phyloP scores from a whole-genome alignment of 169 alveolate genomes.

The Plasmodium yoelii region DNA sequence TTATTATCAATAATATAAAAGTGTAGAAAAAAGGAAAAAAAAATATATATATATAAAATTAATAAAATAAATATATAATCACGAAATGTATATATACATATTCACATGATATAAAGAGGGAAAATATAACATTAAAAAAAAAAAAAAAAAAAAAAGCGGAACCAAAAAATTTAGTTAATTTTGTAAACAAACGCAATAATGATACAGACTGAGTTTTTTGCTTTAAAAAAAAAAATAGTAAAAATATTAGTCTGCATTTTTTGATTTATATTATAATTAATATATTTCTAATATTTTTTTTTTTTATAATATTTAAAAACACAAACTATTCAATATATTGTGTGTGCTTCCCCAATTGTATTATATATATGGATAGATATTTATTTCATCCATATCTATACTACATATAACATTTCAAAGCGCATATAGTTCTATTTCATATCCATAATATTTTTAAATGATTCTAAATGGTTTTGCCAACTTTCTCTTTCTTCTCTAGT shows the following conservation, averaged over 20 bases:
- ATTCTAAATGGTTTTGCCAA: slow-evolving; percentile 84
- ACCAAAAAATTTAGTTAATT: neutral
- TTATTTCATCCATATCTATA: too few relatives aligned
- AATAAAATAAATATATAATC: neutral
- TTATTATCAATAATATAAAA: neutral
- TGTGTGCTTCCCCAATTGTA: too few relatives aligned
- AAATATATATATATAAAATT: neutral
- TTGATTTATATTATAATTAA: too few relatives aligned
- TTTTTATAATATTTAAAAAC: too few relatives aligned
- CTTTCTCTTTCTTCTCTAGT: slow-evolving; percentile 83
- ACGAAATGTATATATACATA: neutral
- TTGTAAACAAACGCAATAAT: too few relatives aligned
- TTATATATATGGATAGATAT: too few relatives aligned
- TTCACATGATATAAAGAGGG: neutral
- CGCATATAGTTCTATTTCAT: slow-evolving; percentile 12
- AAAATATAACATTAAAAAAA: neutral
- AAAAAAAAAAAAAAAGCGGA: neutral
- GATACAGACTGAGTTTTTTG: too few relatives aligned
- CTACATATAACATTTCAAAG: too few relatives aligned
- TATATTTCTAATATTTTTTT: too few relatives aligned
- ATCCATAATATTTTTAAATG: slow-evolving; percentile 76
- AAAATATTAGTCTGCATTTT: too few relatives aligned
- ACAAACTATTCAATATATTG: too few relatives aligned
- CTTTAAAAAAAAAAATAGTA: too few relatives aligned
- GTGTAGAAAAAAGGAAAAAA: neutral